Conservation (phyloP, 441 rosid genomes). For the Pelargonium australe region DNA sequence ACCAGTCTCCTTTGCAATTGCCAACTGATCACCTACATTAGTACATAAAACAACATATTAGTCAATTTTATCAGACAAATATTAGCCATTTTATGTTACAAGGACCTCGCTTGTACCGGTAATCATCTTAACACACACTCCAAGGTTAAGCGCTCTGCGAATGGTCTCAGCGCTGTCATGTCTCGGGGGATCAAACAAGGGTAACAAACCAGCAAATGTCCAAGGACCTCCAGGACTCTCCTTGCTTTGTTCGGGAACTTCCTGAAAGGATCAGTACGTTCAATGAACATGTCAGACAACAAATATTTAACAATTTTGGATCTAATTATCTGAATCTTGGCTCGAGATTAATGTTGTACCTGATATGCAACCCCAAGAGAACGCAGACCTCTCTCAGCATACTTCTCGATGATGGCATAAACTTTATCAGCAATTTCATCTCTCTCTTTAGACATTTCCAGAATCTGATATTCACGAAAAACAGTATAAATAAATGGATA, state of each 20-base stretch:
- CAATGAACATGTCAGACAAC: background rate
- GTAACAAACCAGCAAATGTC: constrained; percentile 83
- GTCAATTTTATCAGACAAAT: background rate
- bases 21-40: constrained; percentile 76
- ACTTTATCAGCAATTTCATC: constrained; percentile 57
- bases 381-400: constrained; percentile 89
- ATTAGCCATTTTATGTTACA: too few species aligned
- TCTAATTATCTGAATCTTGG: background rate
- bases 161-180: constrained; percentile 98
- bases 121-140: constrained; percentile 94
- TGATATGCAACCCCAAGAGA: constrained; percentile 85
- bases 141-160: constrained; percentile 89
- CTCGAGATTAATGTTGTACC: constrained; percentile 35
- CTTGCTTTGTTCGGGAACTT: constrained; percentile 66
- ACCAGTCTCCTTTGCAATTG: constrained; percentile 97
- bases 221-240: constrained; percentile 88
- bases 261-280: constrained; percentile 38
- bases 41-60: background rate
- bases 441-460: constrained; percentile 54
- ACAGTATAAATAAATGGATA: background rate
- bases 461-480: constrained; percentile 42
- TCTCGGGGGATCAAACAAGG: constrained; percentile 97
- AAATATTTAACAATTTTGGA: background rate
- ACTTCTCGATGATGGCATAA: constrained; percentile 66
- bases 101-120: constrained; percentile 39